A percentile compares a stretch with the other conserved stretches of the same genome.
Evolutionary conservation across 1,284 basidiomycete genomes (phyloP).

Genomic region (Volvariella surrecta): DNA sequence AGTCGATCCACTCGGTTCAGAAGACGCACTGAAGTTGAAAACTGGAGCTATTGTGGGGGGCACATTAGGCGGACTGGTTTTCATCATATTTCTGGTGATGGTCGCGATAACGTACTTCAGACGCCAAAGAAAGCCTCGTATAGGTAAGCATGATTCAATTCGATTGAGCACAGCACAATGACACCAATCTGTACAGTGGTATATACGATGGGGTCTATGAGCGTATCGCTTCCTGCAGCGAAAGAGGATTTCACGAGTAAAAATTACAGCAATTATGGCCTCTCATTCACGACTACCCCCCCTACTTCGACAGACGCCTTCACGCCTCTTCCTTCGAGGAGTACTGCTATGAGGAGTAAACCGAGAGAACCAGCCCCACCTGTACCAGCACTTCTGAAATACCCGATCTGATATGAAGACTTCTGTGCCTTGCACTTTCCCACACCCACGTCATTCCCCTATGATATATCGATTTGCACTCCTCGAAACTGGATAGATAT

Average conservation of each 20-base stretch:
- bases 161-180: neutral
- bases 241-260: slow-evolving; percentile 23
- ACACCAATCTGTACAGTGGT: neutral
- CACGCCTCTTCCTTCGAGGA: slow-evolving; percentile 11
- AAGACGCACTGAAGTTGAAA: neutral
- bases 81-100: slow-evolving; percentile 5
- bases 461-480: too few species aligned
- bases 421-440: too few species aligned
- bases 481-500: too few species aligned
- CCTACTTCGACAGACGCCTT: slow-evolving; percentile 15
- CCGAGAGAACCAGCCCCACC: too few species aligned
- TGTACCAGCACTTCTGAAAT: too few species aligned
- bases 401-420: too few species aligned
- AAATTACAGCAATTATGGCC: slow-evolving; percentile 19
- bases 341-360: too few species aligned
- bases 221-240: slow-evolving; percentile 17
- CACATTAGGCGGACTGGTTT: slow-evolving; percentile 1
- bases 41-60: slow-evolving; percentile 1
- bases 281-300: slow-evolving; percentile 15
- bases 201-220: slow-evolving; percentile 16
- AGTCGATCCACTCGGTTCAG: neutral
- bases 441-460: too few species aligned
- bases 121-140: neutral
- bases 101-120: neutral
- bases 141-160: neutral